Conservation (phyloP, 2,329 filamentous ascomycete species). For the Massarina eburnea region DNA sequence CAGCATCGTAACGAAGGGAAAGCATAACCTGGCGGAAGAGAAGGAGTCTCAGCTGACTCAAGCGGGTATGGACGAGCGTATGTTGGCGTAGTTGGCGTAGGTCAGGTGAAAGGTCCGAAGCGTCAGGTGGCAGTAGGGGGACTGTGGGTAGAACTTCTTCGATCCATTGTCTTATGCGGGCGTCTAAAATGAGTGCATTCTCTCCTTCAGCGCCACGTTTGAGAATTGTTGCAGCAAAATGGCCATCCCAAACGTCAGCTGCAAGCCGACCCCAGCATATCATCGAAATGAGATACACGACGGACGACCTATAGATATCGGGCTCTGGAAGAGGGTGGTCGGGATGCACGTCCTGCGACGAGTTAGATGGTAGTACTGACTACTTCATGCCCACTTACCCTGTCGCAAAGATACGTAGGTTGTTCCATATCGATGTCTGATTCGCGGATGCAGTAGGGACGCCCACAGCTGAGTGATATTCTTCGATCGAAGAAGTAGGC, state of each 20-base stretch:
- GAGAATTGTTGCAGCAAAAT: constrained; percentile 11
- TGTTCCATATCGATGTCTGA: constrained; percentile 29
- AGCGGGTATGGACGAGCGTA: constrained; percentile 19
- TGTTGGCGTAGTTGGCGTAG: constrained; percentile 13
- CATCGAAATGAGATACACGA: constrained; percentile 24
- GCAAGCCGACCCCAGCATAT: constrained; percentile 28
- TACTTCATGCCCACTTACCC: constrained; percentile 13
- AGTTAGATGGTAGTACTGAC: background rate
- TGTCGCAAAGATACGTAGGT: constrained; percentile 19
- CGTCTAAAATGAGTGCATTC: constrained; percentile 15
- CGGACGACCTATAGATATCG: constrained; percentile 14
- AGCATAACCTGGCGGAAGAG: constrained; percentile 25
- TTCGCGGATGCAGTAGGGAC: constrained; percentile 33
- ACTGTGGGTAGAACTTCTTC: constrained; percentile 10
- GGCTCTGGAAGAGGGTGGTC: constrained; percentile 14
- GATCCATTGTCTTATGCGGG: constrained; percentile 14
- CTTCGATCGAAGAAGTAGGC: constrained; percentile 28
- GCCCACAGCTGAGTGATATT: constrained; percentile 33
- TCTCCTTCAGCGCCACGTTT: constrained; percentile 9
- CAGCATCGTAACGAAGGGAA: constrained; percentile 22
- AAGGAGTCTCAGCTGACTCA: constrained; percentile 28
- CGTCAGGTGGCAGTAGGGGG: constrained; percentile 12
- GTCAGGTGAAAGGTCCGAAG: constrained; percentile 8
- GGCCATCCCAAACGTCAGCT: constrained; percentile 24
- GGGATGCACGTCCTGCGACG: constrained; percentile 14